Conservation (phyloP, 352 stramenopile genomes). For the Phytophthora ramorum region DNA sequence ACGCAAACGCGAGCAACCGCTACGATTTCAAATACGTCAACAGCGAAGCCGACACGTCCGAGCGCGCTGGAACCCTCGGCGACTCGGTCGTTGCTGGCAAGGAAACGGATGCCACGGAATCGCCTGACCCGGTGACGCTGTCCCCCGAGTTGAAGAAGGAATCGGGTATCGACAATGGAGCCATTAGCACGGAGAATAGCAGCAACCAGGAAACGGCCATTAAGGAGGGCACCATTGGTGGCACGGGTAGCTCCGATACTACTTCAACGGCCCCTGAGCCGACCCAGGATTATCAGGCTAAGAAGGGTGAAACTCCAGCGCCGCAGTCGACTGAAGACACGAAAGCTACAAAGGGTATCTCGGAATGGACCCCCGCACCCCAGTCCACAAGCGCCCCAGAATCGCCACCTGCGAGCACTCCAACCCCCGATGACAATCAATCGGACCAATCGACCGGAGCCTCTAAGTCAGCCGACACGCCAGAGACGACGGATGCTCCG, state of each 20-base stretch:
- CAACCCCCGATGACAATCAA: not conserved
- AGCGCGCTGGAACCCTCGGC: conserved; percentile 19
- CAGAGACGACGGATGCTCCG: conserved; percentile 6
- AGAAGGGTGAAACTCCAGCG: not conserved
- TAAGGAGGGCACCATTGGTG: conserved; percentile 12
- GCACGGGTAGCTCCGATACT: not conserved
- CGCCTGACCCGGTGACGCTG: conserved; percentile 14
- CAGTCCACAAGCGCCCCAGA: not conserved
- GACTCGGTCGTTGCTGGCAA: conserved; percentile 27
- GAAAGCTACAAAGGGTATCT: conserved; percentile 11
- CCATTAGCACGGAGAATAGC: conserved; percentile 6
- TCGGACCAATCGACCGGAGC: conserved; percentile 4
- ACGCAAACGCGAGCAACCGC: conserved; percentile 15
- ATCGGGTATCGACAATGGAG: conserved; percentile 14
- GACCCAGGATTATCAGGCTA: not conserved
- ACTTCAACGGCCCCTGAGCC: conserved; percentile 1
- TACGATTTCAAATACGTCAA: conserved; percentile 33
- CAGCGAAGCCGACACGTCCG: conserved; percentile 5
- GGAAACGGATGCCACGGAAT: conserved; percentile 14
- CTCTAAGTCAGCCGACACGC: conserved; percentile 1
- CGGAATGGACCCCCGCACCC: conserved; percentile 11
- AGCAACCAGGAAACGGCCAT: conserved; percentile 3
- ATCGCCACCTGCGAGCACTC: conserved; percentile 5
- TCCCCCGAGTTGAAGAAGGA: conserved; percentile 19
- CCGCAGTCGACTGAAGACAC: conserved; percentile 6